A percentile compares a stretch with the other conserved stretches of the same genome.
These are phyloP conservation scores for Incumbomyces lentus DNA, from an alignment of 2,329 filamentous ascomycete species.

Conservation along the genomic window DNA sequence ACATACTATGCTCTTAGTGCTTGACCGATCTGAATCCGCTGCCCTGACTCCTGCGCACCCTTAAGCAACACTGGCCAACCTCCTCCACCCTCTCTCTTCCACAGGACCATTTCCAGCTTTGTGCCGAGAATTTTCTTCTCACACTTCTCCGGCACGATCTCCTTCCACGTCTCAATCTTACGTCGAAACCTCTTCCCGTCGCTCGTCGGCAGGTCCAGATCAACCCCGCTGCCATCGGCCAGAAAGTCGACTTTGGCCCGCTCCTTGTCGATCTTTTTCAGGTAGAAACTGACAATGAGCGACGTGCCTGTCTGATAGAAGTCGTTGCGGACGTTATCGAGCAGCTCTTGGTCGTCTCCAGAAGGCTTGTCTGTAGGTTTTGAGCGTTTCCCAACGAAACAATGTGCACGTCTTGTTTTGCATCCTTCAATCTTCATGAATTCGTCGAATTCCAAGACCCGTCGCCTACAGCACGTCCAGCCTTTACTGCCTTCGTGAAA, in stretches of 20 bases:
- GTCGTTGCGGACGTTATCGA: constrained; percentile 51
- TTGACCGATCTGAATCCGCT: constrained; percentile 82
- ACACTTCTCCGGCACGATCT: constrained; percentile 65
- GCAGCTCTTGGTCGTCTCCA: constrained; percentile 10
- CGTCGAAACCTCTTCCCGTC: constrained; percentile 75
- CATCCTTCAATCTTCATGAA: constrained; percentile 95
- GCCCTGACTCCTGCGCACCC: constrained; percentile 60
- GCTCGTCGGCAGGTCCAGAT: constrained; percentile 73
- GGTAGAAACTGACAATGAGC: constrained; percentile 84
- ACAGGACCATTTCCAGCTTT: constrained; percentile 72
- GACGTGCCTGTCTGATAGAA: constrained; percentile 85
- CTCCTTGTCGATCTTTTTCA: constrained; percentile 92
- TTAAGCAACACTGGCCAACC: constrained; percentile 79
- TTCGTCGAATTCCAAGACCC: constrained; percentile 92
- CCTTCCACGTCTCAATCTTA: constrained; percentile 62
- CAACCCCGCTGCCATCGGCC: constrained; percentile 33
- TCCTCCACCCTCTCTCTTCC: constrained; percentile 53
- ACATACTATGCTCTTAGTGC: constrained; percentile 49
- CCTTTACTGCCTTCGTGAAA: constrained; percentile 99
- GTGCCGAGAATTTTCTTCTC: constrained; percentile 75
- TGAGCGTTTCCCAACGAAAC: constrained; percentile 71
- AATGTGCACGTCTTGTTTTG: constrained; percentile 66
- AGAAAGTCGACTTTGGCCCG: constrained; percentile 62
- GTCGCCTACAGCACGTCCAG: constrained; percentile 90
- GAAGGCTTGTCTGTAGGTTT: constrained; percentile 50